Evolutionary conservation across 495 filamentous ascomycete species (phyloP).

Genomic region (Penicillium steckii): DNA sequence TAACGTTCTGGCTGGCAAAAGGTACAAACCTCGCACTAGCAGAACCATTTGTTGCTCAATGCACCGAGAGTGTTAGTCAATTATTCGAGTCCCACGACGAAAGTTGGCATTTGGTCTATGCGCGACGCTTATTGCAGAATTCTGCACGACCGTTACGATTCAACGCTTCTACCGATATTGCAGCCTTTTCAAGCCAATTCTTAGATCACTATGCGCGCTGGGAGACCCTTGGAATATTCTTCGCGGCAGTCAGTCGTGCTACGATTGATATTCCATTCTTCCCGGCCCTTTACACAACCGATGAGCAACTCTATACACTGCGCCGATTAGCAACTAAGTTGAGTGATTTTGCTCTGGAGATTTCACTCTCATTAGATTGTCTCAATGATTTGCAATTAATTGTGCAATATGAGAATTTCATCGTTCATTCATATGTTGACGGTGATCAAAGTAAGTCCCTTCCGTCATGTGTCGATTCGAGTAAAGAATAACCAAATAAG

Average conservation of each 20-base stretch:
- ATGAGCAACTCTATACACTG: conserved; percentile 26
- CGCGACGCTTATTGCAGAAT: conserved; percentile 33
- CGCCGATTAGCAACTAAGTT: conserved; percentile 28
- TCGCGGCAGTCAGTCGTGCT: conserved; percentile 36
- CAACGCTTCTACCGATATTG: conserved; percentile 18
- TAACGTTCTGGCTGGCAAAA: conserved; percentile 32
- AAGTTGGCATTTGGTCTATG: conserved; percentile 31
- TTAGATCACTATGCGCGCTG: conserved; percentile 35
- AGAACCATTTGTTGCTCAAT: conserved; percentile 30
- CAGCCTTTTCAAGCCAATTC: conserved; percentile 33
- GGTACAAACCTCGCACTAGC: conserved; percentile 36
- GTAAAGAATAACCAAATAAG: conserved; percentile 14
- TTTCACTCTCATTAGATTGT: conserved; percentile 41
- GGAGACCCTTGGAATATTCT: conserved; percentile 43
- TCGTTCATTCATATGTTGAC: conserved; percentile 43
- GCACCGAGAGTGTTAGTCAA: conserved; percentile 26
- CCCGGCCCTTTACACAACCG: conserved; percentile 28
- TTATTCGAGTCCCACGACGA: conserved; percentile 25
- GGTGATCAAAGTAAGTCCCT: conserved; percentile 41
- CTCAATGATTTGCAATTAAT: conserved; percentile 45
- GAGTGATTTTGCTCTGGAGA: conserved; percentile 34
- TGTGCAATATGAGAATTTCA: conserved; percentile 47
- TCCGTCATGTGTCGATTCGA: neutral
- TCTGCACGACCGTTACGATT: conserved; percentile 30
- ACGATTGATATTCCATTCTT: conserved; percentile 35